Evolutionary conservation across 352 stramenopile genomes (phyloP), one percentile per base, ranked within the genome.

Genomic region (Phytophthora fragariae): DNA sequence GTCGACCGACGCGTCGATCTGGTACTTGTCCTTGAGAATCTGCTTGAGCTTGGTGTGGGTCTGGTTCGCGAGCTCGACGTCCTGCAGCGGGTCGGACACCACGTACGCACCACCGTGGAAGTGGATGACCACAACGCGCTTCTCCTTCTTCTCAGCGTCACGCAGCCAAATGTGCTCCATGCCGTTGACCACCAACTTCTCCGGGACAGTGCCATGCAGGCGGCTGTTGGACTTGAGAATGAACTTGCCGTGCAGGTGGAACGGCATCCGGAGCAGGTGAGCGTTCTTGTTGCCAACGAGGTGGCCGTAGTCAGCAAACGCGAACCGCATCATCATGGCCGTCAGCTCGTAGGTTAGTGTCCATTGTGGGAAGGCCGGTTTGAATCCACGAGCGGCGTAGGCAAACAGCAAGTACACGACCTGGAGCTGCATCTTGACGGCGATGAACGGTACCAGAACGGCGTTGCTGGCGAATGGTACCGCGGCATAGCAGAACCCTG

Each of bases 31-130:
- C n/a, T 65, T 71, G 31, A 65, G 55, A 46, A 63, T 63, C 47
- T 65, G 55, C 47, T 71, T 63, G 29, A 71, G 10, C 64, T 55
- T 71, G 31, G 56, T 61, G 64, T 71, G 56, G 19, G 56, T 65
- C 17, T 65, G 53, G 56, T 71, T 71, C 8, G 31, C 64, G 2
- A 71, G 46, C 33, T 71, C 64, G 1, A 65, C 47, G 37, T 65
- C 33, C 47, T 56, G 46, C 21, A 71, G 35, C 17, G 64, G 55
- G 21, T 71, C 56, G 0, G 64, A 71, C 7, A 71, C 37, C 8
- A 19, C 21, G 46, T 61, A 71, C 6, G 19, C 64, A 4, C 56
- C 64, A 17, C 56, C 64, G 44, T 71, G 47, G 44, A 61, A 65
- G 19, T 71, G 64, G 10, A 65, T 60, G 7, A 71, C 64, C 31